Conservation (phyloP, 2,329 filamentous ascomycete species). For the Hymenoscyphus fraxineus region DNA sequence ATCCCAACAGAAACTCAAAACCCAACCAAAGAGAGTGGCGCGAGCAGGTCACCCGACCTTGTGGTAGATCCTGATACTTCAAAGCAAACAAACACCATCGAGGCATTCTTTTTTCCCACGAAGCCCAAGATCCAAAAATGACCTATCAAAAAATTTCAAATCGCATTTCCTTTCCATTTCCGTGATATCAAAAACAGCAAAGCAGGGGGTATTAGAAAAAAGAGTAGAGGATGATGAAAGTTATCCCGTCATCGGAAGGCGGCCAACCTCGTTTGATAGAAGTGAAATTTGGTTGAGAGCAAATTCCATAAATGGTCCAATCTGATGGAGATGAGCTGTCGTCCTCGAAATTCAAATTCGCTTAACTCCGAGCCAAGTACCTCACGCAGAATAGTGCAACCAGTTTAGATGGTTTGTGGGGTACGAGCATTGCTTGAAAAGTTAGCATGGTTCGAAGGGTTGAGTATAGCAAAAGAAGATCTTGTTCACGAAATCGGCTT, state of each 20-base stretch:
- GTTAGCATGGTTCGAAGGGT: slow-evolving; percentile 3
- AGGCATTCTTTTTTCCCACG: slow-evolving; percentile 9
- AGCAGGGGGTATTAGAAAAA: slow-evolving; percentile 38
- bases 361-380: slow-evolving; percentile 32
- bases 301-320: slow-evolving; percentile 36
- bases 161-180: slow-evolving; percentile 34
- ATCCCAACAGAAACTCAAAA: slow-evolving; percentile 37
- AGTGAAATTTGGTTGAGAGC: slow-evolving; percentile 34
- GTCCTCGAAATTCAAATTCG: slow-evolving; percentile 33
- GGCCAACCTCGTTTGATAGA: slow-evolving; percentile 44
- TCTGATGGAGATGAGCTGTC: slow-evolving; percentile 37
- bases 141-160: slow-evolving; percentile 21
- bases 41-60: slow-evolving; percentile 34
- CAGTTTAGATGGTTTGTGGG: slow-evolving; percentile 48
- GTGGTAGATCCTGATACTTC: slow-evolving; percentile 24
- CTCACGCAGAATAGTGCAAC: slow-evolving; percentile 30
- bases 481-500: slow-evolving; percentile 33
- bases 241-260: slow-evolving; percentile 40
- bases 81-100: slow-evolving; percentile 20
- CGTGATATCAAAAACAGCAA: slow-evolving; percentile 30
- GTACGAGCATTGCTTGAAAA: slow-evolving; percentile 46
- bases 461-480: not conserved
- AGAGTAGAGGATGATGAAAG: slow-evolving; percentile 37
- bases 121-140: slow-evolving; percentile 15
- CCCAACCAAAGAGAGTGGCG: slow-evolving; percentile 30